phyloP scores from a whole-genome alignment of 2,329 filamentous ascomycete species.

The Lojkania enalia region DNA sequence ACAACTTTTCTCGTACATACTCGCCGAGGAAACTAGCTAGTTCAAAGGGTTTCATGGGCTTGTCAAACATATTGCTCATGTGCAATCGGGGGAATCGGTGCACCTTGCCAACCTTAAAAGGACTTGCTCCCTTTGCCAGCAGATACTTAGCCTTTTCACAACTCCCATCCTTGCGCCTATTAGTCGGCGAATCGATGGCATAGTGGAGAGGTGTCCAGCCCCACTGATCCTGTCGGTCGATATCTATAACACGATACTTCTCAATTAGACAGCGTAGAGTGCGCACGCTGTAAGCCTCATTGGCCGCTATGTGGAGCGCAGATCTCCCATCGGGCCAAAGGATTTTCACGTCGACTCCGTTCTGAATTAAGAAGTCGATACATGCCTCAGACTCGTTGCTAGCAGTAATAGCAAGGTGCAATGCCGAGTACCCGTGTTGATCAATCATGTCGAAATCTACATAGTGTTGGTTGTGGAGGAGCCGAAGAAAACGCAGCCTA shows the following conservation, averaged over 20 bases:
- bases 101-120: not conserved
- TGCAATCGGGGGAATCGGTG: not conserved
- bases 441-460: not conserved
- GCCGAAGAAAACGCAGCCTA: not conserved
- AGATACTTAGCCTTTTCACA: not conserved
- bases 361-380: not conserved
- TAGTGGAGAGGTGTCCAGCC: constrained; percentile 4
- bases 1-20: not conserved
- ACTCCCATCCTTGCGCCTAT: not conserved
- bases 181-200: constrained; percentile 2
- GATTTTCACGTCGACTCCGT: not conserved
- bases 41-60: not conserved
- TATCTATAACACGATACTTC: constrained; percentile 1
- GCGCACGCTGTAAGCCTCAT: not conserved
- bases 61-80: not conserved
- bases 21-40: not conserved
- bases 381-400: not conserved
- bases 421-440: not conserved
- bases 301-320: not conserved
- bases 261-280: not conserved
- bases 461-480: not conserved
- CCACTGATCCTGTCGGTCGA: constrained; percentile 5
- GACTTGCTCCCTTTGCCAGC: not conserved
- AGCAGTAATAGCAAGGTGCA: not conserved
- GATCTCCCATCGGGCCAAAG: not conserved